Conservation (phyloP, 106 monocot genomes). For the Platanthera zijinensis region DNA sequence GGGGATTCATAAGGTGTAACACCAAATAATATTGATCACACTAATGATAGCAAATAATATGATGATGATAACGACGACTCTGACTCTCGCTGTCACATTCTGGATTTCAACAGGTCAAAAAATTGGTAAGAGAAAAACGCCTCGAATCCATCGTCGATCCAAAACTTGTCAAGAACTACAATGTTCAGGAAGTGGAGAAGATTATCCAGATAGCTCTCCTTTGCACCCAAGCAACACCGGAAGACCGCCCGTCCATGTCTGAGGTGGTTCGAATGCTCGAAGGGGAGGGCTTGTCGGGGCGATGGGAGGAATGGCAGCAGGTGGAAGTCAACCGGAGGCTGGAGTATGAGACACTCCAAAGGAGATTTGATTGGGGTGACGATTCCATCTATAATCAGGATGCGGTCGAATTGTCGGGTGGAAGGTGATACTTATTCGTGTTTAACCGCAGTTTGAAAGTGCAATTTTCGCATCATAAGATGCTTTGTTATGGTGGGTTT, state of each 20-base stretch:
- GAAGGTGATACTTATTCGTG: constrained; percentile 28
- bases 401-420: constrained; percentile 77
- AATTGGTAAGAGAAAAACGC: constrained; percentile 67
- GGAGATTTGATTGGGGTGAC: constrained; percentile 74
- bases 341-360: constrained; percentile 62
- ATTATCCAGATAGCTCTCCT: constrained; percentile 65
- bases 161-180: constrained; percentile 48
- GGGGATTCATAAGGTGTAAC: too few species aligned
- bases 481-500: not conserved
- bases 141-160: constrained; percentile 67
- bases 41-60: too few species aligned
- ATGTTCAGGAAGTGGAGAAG: constrained; percentile 62
- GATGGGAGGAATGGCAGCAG: constrained; percentile 86
- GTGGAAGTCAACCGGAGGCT: constrained; percentile 71
- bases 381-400: constrained; percentile 72
- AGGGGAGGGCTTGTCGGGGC: constrained; percentile 63
- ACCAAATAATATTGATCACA: too few species aligned
- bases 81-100: not conserved
- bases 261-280: constrained; percentile 78
- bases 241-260: constrained; percentile 67
- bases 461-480: not conserved
- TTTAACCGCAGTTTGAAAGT: not conserved
- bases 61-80: not conserved
- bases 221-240: constrained; percentile 59
- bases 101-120: constrained; percentile 55